Evolutionary conservation across 2,329 filamentous ascomycete genomes (phyloP), one percentile per base, ranked within the genome.

Genomic region (Passalora sequoiae): DNA sequence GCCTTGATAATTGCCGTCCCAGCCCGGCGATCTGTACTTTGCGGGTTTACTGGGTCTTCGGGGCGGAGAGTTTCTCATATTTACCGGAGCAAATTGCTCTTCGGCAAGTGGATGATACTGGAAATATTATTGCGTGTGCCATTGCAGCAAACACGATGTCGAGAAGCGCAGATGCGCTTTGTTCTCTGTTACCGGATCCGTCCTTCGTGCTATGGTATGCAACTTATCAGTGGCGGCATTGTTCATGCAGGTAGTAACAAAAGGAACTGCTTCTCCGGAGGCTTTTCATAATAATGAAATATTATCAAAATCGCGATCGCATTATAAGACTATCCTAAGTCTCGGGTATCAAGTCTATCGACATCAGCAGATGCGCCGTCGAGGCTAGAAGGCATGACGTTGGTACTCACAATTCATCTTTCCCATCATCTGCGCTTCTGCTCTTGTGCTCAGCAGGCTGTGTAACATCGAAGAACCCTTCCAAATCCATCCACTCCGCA

Each of bases 401-500:
- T 22, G 12, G n/a, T 24, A 54, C 51, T 54, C 43, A 54, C 51
- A 54, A 42, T 39, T 54, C 51, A 43, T 45, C 42, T 36, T 38
- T 29, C 20, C 33, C 21, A 38, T 37, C 19, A 22, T 33, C 19
- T n/a, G 28, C 47, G 25, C 37, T 40, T 37, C 17, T 43, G n/a
- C 30, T 36, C 7, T 20, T 36, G 27, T 44, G 20, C 17, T 37
- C 20, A 20, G 42, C n/a, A 19, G 44, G 24, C 27, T 47, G 22
- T 22, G 37, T 27, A 17, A 46, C 38, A 19, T 64, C 63, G 40
- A 80, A 64, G 47, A 66, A 75, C 1, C 72, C 78, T 51, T 83
- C 80, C 48, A 97, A 66, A 54, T 94, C 89, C 78, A 97, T 79
- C 89, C 89, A 97, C 67, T 97, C 91, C 0, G 86, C 83, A 24